Conservation (phyloP, 208 protist species). For the Crithidia bombi region DNA sequence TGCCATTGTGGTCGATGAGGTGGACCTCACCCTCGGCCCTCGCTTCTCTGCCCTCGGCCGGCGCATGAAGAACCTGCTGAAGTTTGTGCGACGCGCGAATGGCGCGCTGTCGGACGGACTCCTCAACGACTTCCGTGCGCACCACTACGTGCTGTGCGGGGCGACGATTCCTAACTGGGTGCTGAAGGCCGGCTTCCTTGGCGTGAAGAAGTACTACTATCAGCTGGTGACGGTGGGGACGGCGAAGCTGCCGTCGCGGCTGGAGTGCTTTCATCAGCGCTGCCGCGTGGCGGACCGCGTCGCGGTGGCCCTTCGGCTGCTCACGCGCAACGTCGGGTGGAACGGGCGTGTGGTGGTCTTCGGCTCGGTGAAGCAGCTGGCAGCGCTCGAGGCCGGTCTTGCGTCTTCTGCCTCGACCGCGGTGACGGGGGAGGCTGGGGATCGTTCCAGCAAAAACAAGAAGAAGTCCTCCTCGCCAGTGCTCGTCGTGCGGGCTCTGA, state of each 20-base stretch:
- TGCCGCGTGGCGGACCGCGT: slow-evolving; percentile 57
- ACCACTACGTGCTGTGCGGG: slow-evolving; percentile 92
- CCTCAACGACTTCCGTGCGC: slow-evolving; percentile 77
- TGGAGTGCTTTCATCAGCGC: slow-evolving; percentile 64
- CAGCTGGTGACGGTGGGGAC: slow-evolving; percentile 77
- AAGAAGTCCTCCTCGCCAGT: not conserved
- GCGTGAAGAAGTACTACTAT: slow-evolving; percentile 94
- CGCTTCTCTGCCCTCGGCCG: slow-evolving; percentile 85
- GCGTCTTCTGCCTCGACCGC: not conserved
- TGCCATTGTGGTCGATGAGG: slow-evolving; percentile 88
- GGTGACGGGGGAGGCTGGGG: too few relatives aligned
- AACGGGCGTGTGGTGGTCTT: slow-evolving; percentile 81
- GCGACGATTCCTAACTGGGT: slow-evolving; percentile 93
- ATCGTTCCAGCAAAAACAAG: slow-evolving; percentile 19
- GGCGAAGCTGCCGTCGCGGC: slow-evolving; percentile 72
- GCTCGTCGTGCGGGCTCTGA: slow-evolving; percentile 61
- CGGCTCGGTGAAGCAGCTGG: slow-evolving; percentile 55
- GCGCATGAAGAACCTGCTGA: slow-evolving; percentile 89
- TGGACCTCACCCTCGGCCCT: slow-evolving; percentile 87
- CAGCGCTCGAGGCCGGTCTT: slow-evolving; percentile 27
- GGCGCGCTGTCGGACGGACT: slow-evolving; percentile 73
- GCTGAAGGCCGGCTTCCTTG: slow-evolving; percentile 88
- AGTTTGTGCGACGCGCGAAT: slow-evolving; percentile 75
- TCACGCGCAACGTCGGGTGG: slow-evolving; percentile 22
- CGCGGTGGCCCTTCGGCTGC: slow-evolving; percentile 37